A percentile compares a stretch with the other conserved stretches of the same genome.
phyloP scores from a whole-genome alignment of 192 early-diverging fungal species.

The Cetraspora pellucida region DNA sequence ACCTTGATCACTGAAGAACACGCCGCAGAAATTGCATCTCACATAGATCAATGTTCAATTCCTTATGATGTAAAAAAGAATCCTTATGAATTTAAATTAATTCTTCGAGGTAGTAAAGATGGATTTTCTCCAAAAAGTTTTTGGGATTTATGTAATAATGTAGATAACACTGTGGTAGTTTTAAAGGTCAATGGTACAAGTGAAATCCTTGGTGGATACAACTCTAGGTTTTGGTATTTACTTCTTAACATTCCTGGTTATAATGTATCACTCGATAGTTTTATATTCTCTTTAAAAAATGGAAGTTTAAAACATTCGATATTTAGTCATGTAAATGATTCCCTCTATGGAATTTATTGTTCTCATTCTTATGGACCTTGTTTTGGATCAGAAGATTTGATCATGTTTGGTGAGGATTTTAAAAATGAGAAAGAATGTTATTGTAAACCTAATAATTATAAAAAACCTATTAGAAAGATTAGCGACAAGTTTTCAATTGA shows the following conservation, averaged over 20 bases:
- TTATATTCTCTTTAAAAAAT: conserved; percentile 8
- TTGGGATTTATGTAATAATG: not conserved
- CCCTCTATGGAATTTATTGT: not conserved
- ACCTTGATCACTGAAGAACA: not conserved
- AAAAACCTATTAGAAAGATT: not conserved
- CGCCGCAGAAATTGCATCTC: no score
- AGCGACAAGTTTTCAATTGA: not conserved
- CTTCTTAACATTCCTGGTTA: not conserved
- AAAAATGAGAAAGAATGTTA: not conserved
- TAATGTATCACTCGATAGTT: not conserved
- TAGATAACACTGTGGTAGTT: not conserved
- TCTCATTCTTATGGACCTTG: not conserved
- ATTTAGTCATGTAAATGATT: not conserved
- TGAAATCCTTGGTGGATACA: conserved; percentile 11
- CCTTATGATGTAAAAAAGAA: no score
- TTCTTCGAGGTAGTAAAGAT: conserved; percentile 2
- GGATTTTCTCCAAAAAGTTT: not conserved
- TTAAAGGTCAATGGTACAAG: not conserved
- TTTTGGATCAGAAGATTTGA: not conserved
- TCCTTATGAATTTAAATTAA: conserved; percentile 5
- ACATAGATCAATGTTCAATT: not conserved
- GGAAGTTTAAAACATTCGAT: not conserved
- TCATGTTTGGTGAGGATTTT: not conserved
- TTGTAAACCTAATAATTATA: not conserved
- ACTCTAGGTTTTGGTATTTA: not conserved